Base-by-base conservation (phyloP, 805 yeast genomes). In the Metschnikowia dekortorum region DNA sequence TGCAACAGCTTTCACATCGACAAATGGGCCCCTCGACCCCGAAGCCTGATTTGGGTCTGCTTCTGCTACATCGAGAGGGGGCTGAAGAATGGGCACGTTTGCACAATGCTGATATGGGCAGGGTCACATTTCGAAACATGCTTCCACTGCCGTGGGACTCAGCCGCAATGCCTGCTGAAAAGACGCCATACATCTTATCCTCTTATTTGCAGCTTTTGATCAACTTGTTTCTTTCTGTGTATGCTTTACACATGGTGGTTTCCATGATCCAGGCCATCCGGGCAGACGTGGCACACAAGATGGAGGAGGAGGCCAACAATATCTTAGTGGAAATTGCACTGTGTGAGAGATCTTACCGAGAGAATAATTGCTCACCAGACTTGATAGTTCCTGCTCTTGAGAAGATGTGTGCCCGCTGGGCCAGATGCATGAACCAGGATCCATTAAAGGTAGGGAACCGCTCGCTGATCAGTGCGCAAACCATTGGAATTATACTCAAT, bases 141-240 rank as follows among this genome's bases (percentile, higher is more conserved):
- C 66, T 84, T 32, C 89, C 89, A 1, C 68, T 70, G 2, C 87
- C 88, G 0, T 83, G 88, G 88, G 76, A 80, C 6, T 50, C 70
- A 6, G 59, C 65, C 6, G 78, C 83, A 3, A 60, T 68, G 10
- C 87, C 89, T 3, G 71, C 68, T 16, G 81, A 78, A 31, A 75
- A 74, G 51, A 65, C 73, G 0, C 81, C 86, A 6, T 85, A 85
- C 59, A 61, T 81, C 30, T 60, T 84, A 8, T 75, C 84, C 8
- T 80, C 90, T 11, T 83, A 84, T 56, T 61, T 84, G 33, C 91
- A 85, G 63, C 57, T 84, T 8, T 43, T 73, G 2, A 60, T 81
- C 52, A 85, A 85, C 59, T 62, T 75, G 2, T 49, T 73, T 2
- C 78, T 83, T 0, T 68, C 79, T 1, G 52, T 70, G 8, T 76